A percentile compares a stretch with the other conserved stretches of the same genome.
phyloP scores from a whole-genome alignment of 306 rosid genomes.

The Corylus americana region DNA sequence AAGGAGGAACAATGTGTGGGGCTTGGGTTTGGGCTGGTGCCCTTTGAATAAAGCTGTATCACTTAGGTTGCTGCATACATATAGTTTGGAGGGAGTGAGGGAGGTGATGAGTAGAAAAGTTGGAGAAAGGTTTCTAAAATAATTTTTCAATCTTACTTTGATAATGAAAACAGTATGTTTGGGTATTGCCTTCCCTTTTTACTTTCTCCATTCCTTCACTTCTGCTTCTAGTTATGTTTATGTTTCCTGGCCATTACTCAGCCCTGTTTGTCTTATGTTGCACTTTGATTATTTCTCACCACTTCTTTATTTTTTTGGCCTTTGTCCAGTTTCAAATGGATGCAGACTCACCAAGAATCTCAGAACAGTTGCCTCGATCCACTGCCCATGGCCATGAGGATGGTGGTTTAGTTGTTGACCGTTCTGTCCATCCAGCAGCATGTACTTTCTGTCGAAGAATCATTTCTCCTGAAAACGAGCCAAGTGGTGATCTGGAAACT shows the following conservation, averaged over 20 bases:
- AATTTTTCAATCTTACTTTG: not conserved
- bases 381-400: conserved; percentile 26
- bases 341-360: conserved; percentile 38
- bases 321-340: conserved; percentile 59
- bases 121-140: not conserved
- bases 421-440: conserved; percentile 34
- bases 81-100: not conserved
- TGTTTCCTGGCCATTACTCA: not conserved
- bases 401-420: conserved; percentile 23
- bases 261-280: not conserved
- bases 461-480: conserved; percentile 52
- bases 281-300: conserved; percentile 11
- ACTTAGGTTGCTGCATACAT: not conserved
- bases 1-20: not conserved
- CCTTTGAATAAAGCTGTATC: not conserved
- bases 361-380: conserved; percentile 34
- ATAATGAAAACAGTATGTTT: not conserved
- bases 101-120: not conserved
- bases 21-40: not conserved
- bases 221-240: not conserved
- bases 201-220: not conserved
- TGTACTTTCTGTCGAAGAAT: conserved; percentile 69
- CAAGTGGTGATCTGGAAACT: conserved; percentile 39
- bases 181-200: not conserved
- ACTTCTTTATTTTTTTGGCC: conserved; percentile 13